Evolutionary conservation across 2,329 filamentous ascomycete genomes (phyloP).

Genomic region (Tothia fuscella): DNA sequence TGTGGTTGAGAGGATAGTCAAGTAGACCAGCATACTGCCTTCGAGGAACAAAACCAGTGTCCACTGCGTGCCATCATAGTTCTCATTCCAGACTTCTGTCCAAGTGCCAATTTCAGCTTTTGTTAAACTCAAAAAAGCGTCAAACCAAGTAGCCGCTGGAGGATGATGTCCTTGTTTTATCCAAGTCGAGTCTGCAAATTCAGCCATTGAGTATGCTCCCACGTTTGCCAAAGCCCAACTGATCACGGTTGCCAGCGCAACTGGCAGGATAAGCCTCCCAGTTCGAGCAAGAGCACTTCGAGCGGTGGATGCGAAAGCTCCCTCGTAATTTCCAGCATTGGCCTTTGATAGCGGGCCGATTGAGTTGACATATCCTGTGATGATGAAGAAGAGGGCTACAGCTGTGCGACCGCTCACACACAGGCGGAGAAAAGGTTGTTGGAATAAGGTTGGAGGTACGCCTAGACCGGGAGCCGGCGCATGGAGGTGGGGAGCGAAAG

Average conservation of each 20-base stretch:
- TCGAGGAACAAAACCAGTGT: constrained; percentile 43
- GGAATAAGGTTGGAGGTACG: constrained; percentile 15
- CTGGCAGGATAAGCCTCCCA: constrained; percentile 18
- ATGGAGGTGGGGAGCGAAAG: constrained; percentile 3
- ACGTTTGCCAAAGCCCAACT: constrained; percentile 18
- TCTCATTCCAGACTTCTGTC: constrained; percentile 35
- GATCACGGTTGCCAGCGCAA: constrained; percentile 15
- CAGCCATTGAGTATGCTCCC: constrained; percentile 16
- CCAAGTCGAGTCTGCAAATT: constrained; percentile 17
- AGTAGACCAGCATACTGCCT: constrained; percentile 44
- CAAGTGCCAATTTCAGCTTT: constrained; percentile 26
- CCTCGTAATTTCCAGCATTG: constrained; percentile 15
- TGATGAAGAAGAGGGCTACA: constrained; percentile 21
- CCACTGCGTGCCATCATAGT: constrained; percentile 50
- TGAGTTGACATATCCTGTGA: constrained; percentile 22
- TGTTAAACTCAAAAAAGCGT: constrained; percentile 25
- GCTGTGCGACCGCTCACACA: constrained; percentile 15
- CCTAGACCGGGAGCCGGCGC: constrained; percentile 11
- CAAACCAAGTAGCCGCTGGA: constrained; percentile 19
- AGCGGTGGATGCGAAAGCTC: constrained; percentile 16
- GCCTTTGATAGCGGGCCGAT: constrained; percentile 18
- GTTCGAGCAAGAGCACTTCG: constrained; percentile 16
- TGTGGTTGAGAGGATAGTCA: constrained; percentile 40
- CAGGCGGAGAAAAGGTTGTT: constrained; percentile 19
- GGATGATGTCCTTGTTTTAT: constrained; percentile 13